These are phyloP conservation scores for Phylloporus sp. DNA, from an alignment of 768 basidiomycete genomes.

Conservation along the genomic window DNA sequence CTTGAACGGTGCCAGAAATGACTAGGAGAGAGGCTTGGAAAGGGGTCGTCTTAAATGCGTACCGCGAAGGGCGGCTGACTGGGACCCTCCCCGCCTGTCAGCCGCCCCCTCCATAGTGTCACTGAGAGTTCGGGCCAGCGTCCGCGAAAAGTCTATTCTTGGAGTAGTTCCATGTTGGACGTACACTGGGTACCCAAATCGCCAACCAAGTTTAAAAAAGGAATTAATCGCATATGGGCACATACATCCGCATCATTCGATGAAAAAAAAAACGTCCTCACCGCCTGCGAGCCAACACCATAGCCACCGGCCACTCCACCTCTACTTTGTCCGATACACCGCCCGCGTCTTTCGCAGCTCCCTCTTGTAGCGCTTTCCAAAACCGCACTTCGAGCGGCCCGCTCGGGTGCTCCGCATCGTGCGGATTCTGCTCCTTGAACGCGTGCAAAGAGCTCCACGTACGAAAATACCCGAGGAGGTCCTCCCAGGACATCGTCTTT, in stretches of 20 bases:
- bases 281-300: slow-evolving; percentile 18
- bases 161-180: not conserved
- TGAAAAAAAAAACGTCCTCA: not conserved
- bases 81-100: not conserved
- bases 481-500: slow-evolving; percentile 58
- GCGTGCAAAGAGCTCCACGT: slow-evolving; percentile 69
- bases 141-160: not conserved
- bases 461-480: slow-evolving; percentile 60
- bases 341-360: slow-evolving; percentile 24
- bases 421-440: slow-evolving; percentile 58
- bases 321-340: slow-evolving; percentile 27
- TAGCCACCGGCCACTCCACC: slow-evolving; percentile 38
- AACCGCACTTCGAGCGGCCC: slow-evolving; percentile 66
- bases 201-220: not conserved
- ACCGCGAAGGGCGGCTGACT: slow-evolving; percentile 5
- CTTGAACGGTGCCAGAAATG: not conserved
- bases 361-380: slow-evolving; percentile 49
- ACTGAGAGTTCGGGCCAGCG: not conserved
- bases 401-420: slow-evolving; percentile 43
- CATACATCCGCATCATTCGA: not conserved
- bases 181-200: not conserved
- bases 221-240: not conserved
- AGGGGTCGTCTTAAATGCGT: not conserved
- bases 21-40: not conserved
- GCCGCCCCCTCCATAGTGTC: not conserved